phyloP scores from a whole-genome alignment of 2,329 filamentous ascomycete species.

The Fusarium sp. region DNA sequence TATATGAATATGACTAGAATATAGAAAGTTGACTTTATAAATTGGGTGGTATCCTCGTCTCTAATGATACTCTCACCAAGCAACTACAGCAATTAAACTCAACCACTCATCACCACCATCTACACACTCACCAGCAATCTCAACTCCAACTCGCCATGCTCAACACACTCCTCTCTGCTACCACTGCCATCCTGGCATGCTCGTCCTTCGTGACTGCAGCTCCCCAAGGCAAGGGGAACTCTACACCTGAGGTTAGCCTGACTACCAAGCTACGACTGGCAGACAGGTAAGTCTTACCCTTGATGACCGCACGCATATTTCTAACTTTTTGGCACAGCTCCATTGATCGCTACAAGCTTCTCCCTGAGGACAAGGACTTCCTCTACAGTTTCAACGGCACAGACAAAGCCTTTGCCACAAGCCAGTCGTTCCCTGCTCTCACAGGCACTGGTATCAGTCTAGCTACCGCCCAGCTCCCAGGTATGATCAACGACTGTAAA shows the following conservation, averaged over 20 bases:
- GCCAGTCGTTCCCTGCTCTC: constrained; percentile 69
- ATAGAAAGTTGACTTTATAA: constrained; percentile 10
- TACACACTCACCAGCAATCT: background rate
- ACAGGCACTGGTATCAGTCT: constrained; percentile 64
- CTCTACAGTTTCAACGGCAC: constrained; percentile 61
- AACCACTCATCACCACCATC: background rate
- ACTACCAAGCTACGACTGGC: constrained; percentile 56
- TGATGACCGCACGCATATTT: rapidly evolving
- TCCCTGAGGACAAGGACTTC: constrained; percentile 61
- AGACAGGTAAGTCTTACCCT: constrained; percentile 51
- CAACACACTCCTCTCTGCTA: background rate
- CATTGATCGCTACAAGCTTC: constrained; percentile 59
- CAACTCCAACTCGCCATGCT: background rate
- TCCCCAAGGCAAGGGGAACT: constrained; percentile 17
- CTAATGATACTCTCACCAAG: background rate
- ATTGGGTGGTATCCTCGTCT: background rate
- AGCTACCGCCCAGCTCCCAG: constrained; percentile 64
- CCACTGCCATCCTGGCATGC: constrained; percentile 56
- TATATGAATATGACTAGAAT: rapidly evolving
- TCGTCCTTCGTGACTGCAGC: constrained; percentile 51
- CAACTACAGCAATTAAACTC: background rate
- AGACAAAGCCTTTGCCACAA: constrained; percentile 60
- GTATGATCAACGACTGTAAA: constrained; percentile 18
- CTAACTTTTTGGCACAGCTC: constrained; percentile 47
- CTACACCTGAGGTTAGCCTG: constrained; percentile 46